Conservation (phyloP, 495 filamentous ascomycete genomes). For the Neurospora sp. region DNA sequence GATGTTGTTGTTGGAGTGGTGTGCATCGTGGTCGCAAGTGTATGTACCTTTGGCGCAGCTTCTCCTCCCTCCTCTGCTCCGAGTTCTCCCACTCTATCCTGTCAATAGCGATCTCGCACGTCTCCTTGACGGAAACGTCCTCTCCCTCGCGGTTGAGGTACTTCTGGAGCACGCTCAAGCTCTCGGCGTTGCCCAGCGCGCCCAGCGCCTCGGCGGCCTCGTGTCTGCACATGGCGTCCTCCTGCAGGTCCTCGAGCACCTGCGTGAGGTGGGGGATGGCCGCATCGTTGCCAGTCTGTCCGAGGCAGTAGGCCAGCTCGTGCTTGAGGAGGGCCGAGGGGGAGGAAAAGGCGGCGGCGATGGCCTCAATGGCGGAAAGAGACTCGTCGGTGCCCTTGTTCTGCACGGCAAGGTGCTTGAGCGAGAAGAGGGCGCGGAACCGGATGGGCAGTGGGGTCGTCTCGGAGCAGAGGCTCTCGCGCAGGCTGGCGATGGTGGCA, state of each 20-base stretch:
- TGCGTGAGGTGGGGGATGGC: conserved; percentile 62
- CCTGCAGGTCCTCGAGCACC: conserved; percentile 65
- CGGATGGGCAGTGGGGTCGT: conserved; percentile 71
- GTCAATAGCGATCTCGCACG: conserved; percentile 91
- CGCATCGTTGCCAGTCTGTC: conserved; percentile 69
- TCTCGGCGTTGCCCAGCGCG: conserved; percentile 65
- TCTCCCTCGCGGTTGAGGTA: conserved; percentile 64
- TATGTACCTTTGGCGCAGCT: conserved; percentile 63
- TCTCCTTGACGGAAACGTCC: conserved; percentile 75
- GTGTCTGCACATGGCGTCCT: conserved; percentile 93
- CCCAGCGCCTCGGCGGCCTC: conserved; percentile 95
- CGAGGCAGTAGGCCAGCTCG: conserved; percentile 94
- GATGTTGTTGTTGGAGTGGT: not conserved
- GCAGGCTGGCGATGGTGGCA: conserved; percentile 47
- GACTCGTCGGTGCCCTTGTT: conserved; percentile 48
- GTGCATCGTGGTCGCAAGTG: not conserved
- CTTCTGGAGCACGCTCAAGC: conserved; percentile 58
- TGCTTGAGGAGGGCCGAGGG: conserved; percentile 85
- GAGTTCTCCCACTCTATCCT: conserved; percentile 89
- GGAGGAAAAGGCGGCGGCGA: conserved; percentile 78
- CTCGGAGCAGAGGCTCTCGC: conserved; percentile 69
- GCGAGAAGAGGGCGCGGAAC: conserved; percentile 95
- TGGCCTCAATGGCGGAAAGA: conserved; percentile 78
- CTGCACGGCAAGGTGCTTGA: conserved; percentile 80
- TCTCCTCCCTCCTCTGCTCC: conserved; percentile 58